phyloP scores from a whole-genome alignment of 2,329 filamentous ascomycete genomes.

The Stemphylium vesicarium region DNA sequence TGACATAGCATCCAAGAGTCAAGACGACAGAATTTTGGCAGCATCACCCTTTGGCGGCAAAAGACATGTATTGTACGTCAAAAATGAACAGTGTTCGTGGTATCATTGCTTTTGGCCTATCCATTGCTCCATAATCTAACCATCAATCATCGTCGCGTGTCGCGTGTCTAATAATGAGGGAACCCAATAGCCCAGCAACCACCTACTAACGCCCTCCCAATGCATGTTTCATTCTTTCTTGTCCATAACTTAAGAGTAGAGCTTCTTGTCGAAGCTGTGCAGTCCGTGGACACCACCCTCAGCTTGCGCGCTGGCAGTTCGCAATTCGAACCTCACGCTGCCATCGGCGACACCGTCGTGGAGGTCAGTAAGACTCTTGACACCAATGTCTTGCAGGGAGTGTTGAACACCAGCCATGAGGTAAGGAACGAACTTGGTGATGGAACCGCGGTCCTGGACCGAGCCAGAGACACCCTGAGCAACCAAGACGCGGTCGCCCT shows the following conservation, averaged over 20 bases:
- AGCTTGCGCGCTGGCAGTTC: constrained; percentile 91
- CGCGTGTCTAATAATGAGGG: constrained; percentile 25
- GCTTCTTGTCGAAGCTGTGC: constrained; percentile 99
- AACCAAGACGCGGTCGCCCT: constrained; percentile 92
- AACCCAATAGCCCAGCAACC: constrained; percentile 11
- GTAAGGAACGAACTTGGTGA: constrained; percentile 96
- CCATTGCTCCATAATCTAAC: constrained; percentile 28
- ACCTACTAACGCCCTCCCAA: constrained; percentile 38
- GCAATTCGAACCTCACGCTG: constrained; percentile 86
- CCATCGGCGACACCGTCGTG: constrained; percentile 77
- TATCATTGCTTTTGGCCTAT: constrained; percentile 48
- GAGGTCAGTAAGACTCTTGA: constrained; percentile 78
- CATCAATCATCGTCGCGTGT: constrained; percentile 31
- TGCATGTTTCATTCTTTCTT: constrained; percentile 27
- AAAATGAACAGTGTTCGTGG: constrained; percentile 31
- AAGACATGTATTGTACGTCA: neutral
- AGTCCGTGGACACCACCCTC: constrained; percentile 96
- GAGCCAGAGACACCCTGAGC: constrained; percentile 94
- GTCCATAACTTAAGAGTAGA: constrained; percentile 73
- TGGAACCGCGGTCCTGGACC: constrained; percentile 80
- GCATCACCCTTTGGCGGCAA: constrained; percentile 1
- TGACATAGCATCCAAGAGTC: neutral
- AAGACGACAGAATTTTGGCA: constrained; percentile 4
- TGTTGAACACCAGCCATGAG: constrained; percentile 95
- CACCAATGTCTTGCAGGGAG: constrained; percentile 93